phyloP scores from a whole-genome alignment of 495 filamentous ascomycete species.

The Podospora didyma region DNA sequence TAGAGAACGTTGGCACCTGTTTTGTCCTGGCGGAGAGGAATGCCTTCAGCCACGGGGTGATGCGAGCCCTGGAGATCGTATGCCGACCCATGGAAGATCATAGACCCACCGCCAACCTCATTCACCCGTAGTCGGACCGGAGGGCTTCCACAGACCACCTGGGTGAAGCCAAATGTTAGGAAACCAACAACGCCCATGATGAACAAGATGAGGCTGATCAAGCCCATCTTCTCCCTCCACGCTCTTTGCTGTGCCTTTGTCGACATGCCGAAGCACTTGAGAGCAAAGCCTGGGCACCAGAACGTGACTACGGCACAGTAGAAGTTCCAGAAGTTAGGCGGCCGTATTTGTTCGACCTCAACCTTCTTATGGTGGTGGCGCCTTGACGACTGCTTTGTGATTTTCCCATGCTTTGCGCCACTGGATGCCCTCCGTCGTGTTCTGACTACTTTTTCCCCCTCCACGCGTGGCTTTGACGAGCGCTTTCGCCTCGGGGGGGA shows the following conservation, averaged over 20 bases:
- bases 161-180: slow-evolving; percentile 93
- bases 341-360: slow-evolving; percentile 58
- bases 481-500: slow-evolving; percentile 31
- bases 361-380: slow-evolving; percentile 54
- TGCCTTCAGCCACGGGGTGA: slow-evolving; percentile 77
- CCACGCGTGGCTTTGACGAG: slow-evolving; percentile 16
- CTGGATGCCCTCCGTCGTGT: slow-evolving; percentile 27
- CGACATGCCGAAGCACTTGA: slow-evolving; percentile 84
- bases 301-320: slow-evolving; percentile 94
- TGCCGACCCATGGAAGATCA: slow-evolving; percentile 93
- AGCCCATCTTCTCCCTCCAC: slow-evolving; percentile 98
- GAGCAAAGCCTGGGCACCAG: slow-evolving; percentile 83
- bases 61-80: slow-evolving; percentile 71
- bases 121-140: slow-evolving; percentile 73
- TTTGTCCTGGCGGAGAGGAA: slow-evolving; percentile 49
- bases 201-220: slow-evolving; percentile 86
- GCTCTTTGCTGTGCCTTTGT: slow-evolving; percentile 83
- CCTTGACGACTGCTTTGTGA: slow-evolving; percentile 56
- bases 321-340: slow-evolving; percentile 88
- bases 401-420: slow-evolving; percentile 36
- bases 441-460: slow-evolving; percentile 37
- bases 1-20: slow-evolving; percentile 71
- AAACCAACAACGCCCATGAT: slow-evolving; percentile 91
- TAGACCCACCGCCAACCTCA: slow-evolving; percentile 71
- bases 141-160: slow-evolving; percentile 72